Evolutionary conservation across 1,284 basidiomycete genomes (phyloP).

Genomic region (Phlebopus sp.): DNA sequence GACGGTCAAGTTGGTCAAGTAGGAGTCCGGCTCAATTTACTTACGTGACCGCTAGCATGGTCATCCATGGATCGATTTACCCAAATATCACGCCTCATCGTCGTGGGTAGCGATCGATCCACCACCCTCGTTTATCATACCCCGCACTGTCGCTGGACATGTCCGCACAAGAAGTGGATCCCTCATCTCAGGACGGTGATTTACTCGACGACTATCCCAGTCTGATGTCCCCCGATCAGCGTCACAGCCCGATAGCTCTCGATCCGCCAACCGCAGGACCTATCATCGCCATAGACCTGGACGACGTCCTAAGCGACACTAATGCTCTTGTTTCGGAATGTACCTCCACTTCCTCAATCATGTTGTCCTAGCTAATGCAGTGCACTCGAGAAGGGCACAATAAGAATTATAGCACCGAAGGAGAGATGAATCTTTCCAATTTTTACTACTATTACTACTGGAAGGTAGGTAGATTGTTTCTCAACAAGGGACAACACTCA

Average conservation of each 20-base stretch:
- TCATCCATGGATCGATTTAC: too few relatives aligned
- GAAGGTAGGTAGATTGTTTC: constrained; percentile 40
- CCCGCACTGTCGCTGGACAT: not conserved
- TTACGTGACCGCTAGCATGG: too few relatives aligned
- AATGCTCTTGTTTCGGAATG: constrained; percentile 66
- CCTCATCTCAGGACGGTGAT: not conserved
- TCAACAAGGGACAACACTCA: constrained; percentile 62
- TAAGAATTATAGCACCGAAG: constrained; percentile 49
- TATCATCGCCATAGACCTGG: constrained; percentile 71
- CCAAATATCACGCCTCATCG: too few relatives aligned
- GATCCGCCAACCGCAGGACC: constrained; percentile 27
- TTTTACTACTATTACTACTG: constrained; percentile 51
- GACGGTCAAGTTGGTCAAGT: too few relatives aligned
- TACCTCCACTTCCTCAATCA: constrained; percentile 34
- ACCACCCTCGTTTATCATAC: not conserved
- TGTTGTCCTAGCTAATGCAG: constrained; percentile 1
- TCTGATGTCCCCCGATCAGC: not conserved
- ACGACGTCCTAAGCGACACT: constrained; percentile 74
- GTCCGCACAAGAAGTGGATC: not conserved
- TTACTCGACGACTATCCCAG: not conserved
- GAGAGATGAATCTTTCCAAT: constrained; percentile 40
- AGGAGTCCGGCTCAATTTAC: too few relatives aligned
- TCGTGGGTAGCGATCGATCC: not conserved
- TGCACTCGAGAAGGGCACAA: constrained; percentile 61
- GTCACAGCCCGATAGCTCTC: not conserved